Percentiles rank a stretch among this genome's conserved stretches.
Evolutionary conservation across 1,139 yeast genomes (phyloP).

Genomic region (Saccharomyces hybrid): DNA sequence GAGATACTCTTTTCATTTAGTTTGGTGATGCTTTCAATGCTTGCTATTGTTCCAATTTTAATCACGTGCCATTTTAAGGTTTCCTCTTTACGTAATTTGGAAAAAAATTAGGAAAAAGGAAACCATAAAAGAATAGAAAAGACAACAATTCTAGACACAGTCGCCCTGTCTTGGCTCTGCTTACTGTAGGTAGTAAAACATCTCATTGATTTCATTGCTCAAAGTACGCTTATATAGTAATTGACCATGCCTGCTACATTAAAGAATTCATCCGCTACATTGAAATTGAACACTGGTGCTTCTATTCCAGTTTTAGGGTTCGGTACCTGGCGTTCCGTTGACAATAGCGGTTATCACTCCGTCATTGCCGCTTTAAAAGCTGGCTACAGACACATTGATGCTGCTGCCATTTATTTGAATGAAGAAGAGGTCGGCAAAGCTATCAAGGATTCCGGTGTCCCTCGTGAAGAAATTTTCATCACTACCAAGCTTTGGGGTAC

Average conservation of each 20-base stretch:
- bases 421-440: slow-evolving; percentile 64
- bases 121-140: background rate
- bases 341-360: slow-evolving; percentile 52
- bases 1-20: background rate
- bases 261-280: slow-evolving; percentile 27
- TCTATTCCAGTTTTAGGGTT: slow-evolving; percentile 63
- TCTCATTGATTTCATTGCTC: background rate
- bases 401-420: slow-evolving; percentile 62
- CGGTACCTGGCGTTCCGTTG: slow-evolving; percentile 71
- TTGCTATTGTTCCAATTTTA: background rate
- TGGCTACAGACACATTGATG: slow-evolving; percentile 75
- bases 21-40: background rate
- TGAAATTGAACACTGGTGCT: slow-evolving; percentile 54
- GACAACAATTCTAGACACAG: background rate
- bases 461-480: slow-evolving; percentile 63
- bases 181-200: background rate
- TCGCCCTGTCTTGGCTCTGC: background rate
- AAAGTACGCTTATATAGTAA: background rate
- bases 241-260: slow-evolving; percentile 12
- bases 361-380: slow-evolving; percentile 54
- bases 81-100: background rate
- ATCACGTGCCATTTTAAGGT: background rate
- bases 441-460: slow-evolving; percentile 57
- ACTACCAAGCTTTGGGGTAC: slow-evolving; percentile 77
- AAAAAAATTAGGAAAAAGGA: background rate